Base-by-base conservation (phyloP, 495 filamentous ascomycete genomes). In the Physcia stellaris region DNA sequence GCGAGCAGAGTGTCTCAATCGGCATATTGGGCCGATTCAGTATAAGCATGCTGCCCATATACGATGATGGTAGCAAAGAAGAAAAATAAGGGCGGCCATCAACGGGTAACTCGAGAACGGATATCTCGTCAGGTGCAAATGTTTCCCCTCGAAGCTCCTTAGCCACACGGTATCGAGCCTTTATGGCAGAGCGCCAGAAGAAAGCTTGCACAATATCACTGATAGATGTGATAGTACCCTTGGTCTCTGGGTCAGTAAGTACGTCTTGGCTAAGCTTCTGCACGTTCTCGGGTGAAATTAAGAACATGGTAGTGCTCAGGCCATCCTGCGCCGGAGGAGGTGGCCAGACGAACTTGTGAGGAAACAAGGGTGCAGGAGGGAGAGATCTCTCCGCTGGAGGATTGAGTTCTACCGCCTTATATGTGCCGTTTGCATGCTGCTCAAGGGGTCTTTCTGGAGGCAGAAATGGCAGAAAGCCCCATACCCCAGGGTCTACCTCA, bases 21-120 rank as follows among this genome's bases (percentile, higher is more conserved):
- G 49, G 32, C 52, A 59, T 57, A 23, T 9, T 39, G 16, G 47
- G 18, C 10, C 54, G 52, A 32, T 47, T 57, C 13, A 53, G 10
- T 10, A 59, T 42, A 22, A 59, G 42, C 27, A 53, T 20, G 33
- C 42, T 57, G n/a, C 56, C 56, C 56, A 57, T 55, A 39, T 59
- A 59, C 5, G 54, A 46, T 23, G 43, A 38, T 21, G 56, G 56
- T 23, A 59, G 32, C n/a, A 22, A 24, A 7, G 49, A 47, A 18
- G 54, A 57, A 42, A 59, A 59, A 36, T 49, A 55, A 3, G 45
- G 52, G 2, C 56, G 43, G 15, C 49, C 47, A 31, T 58, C 55
- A 3, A 46, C 52, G n/a, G 55, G 54, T 19, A 57, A 13, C 36
- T 58, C 54, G n/a, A 58, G 41, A 41, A 57, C 53, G 12, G 55